Percentiles rank a stretch among this genome's conserved stretches.
phyloP scores from a whole-genome alignment of 305 asterid genomes.

The Fraxinus paxiana region DNA sequence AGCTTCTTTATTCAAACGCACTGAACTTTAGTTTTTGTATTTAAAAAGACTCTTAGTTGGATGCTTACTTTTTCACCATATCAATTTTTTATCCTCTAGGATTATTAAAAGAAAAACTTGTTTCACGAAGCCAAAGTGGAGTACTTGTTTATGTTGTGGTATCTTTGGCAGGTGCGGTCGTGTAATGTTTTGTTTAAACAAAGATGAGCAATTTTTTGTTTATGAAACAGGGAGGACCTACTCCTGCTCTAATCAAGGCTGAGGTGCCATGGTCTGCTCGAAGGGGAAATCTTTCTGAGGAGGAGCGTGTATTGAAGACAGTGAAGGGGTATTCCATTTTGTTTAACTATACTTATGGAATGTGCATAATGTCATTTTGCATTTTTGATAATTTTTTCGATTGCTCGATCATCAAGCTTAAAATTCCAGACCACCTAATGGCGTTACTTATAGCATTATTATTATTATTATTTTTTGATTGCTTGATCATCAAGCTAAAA shows the following conservation, averaged over 20 bases:
- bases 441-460: neutral
- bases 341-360: neutral
- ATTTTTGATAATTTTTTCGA: neutral
- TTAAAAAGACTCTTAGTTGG: neutral
- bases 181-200: neutral
- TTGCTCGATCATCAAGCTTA: neutral
- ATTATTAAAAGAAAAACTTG: neutral
- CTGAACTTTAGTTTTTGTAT: neutral
- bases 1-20: neutral
- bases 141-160: neutral
- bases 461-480: neutral
- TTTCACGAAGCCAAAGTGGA: neutral
- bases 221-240: constrained; percentile 40
- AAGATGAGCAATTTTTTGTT: neutral
- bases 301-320: constrained; percentile 30
- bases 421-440: neutral
- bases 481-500: neutral
- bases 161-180: neutral
- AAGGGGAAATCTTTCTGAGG: constrained; percentile 26
- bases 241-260: constrained; percentile 45
- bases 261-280: constrained; percentile 34
- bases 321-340: constrained; percentile 28
- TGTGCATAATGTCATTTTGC: neutral
- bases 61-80: neutral
- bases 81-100: neutral